Evolutionary conservation across 2,329 filamentous ascomycete genomes (phyloP).

Genomic region (Colletotrichum tropicicola): DNA sequence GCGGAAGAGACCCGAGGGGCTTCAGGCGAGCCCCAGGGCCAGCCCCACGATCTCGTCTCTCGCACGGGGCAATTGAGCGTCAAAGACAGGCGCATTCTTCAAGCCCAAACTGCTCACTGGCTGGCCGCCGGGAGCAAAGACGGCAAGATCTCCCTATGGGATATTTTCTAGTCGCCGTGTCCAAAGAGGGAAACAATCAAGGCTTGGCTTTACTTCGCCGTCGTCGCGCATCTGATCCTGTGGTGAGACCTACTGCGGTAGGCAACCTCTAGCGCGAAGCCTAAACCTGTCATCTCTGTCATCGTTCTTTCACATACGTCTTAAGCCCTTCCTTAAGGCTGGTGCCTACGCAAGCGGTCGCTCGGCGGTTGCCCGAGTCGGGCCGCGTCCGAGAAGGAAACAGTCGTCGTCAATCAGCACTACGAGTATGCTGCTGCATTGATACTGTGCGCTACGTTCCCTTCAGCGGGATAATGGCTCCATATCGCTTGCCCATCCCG

Average conservation of each 20-base stretch:
- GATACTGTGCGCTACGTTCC: neutral
- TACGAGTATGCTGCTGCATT: neutral
- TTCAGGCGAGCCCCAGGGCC: neutral
- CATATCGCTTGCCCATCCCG: no score
- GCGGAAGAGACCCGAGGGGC: slow-evolving; percentile 6
- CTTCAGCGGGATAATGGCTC: no score
- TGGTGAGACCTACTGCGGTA: slow-evolving; percentile 15
- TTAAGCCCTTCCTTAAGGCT: neutral
- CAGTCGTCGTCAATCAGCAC: neutral
- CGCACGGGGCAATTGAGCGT: slow-evolving; percentile 52
- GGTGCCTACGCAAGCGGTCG: neutral
- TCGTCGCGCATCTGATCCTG: neutral
- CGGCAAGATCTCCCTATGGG: slow-evolving; percentile 94
- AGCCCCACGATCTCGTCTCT: slow-evolving; percentile 16
- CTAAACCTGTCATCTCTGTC: neutral
- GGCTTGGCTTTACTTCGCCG: neutral
- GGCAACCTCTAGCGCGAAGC: neutral
- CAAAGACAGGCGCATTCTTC: slow-evolving; percentile 69
- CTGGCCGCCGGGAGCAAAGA: slow-evolving; percentile 91
- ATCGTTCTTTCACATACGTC: neutral
- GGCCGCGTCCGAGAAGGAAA: neutral
- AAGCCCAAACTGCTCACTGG: slow-evolving; percentile 82
- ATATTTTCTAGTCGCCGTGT: slow-evolving; percentile 74
- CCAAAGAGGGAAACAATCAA: neutral
- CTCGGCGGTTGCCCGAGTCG: neutral